Base-by-base conservation (phyloP, 2,329 filamentous ascomycete species). In the Fusarium duplospermum region DNA sequence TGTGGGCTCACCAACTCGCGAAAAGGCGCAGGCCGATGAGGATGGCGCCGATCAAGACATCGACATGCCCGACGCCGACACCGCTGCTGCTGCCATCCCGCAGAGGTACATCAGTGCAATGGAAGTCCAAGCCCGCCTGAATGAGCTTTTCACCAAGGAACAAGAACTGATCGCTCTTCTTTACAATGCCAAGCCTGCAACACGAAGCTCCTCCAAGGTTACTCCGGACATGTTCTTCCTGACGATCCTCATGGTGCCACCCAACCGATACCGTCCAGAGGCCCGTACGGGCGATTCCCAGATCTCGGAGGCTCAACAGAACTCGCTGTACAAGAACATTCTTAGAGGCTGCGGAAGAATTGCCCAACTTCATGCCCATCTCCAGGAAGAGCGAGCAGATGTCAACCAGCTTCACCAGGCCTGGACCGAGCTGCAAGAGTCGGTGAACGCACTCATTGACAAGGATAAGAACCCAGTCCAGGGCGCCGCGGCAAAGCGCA, bases 151-250 rank as follows among this genome's bases (percentile, higher is more conserved):
- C 80, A 89, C 94, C 73, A 93, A 94, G 71, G 96, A 99, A 80
- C 90, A 93, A 71, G 94, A 98, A 50, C 88, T 99, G 35, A 82
- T 99, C 50, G 88, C 91, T 18, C 87, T 98, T n/a, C 86, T 99
- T 6, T 99, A 98, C 84, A 93, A 92, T 80, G 93, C 94, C 20
- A 91, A 93, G 67, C 90, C 92, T 6, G 81, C 82, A 10, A 86
- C 88, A 6, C 91, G 90, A 80, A 89, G 88, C 65, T 84, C 87
- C 40, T 83, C 84, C 8, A 85, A 85, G 20, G 86, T 94, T n/a
- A 91, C 86, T 3, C 90, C 94, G 2, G 93, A 98, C 75, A 98
- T 98, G 92, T 98, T 99, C 84, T 99, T 99, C 84, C 87, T 98
- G 66, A 92, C 93, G 66, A 92, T 91, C 38, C 86, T 99, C 62